A percentile compares a stretch with the other conserved stretches of the same genome.
phyloP scores from a whole-genome alignment of 495 filamentous ascomycete genomes.

The Xylaria nigripes region DNA sequence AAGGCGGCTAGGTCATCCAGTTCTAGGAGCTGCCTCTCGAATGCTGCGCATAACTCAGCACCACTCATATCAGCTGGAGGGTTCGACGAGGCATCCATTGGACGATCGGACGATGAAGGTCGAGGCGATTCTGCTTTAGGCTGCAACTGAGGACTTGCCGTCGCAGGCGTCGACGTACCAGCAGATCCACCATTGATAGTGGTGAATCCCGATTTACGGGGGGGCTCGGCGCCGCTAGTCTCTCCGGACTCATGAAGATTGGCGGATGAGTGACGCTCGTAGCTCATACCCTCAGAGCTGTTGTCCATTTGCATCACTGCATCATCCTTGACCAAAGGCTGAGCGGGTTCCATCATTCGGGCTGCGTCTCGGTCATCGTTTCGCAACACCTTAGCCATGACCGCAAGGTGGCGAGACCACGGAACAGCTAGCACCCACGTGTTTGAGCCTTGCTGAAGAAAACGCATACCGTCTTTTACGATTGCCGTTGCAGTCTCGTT shows the following conservation, averaged over 20 bases:
- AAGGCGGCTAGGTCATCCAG: conserved; percentile 45
- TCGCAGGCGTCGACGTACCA: conserved; percentile 33
- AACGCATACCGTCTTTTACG: conserved; percentile 40
- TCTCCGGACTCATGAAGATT: conserved; percentile 23
- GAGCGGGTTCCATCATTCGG: conserved; percentile 20
- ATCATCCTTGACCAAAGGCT: conserved; percentile 40
- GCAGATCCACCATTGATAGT: conserved; percentile 44
- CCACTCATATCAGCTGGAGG: conserved; percentile 39
- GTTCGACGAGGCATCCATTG: conserved; percentile 12
- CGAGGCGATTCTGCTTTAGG: conserved; percentile 35
- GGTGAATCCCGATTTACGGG: conserved; percentile 39
- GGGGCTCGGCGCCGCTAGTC: conserved; percentile 36
- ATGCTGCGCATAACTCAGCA: conserved; percentile 39
- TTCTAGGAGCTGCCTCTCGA: conserved; percentile 43
- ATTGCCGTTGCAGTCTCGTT: conserved; percentile 39
- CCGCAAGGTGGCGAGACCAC: conserved; percentile 42
- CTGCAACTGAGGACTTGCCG: conserved; percentile 30
- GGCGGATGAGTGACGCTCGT: conserved; percentile 28
- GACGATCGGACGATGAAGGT: conserved; percentile 22
- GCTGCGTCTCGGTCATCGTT: conserved; percentile 27
- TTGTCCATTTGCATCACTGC: conserved; percentile 34
- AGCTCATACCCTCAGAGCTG: conserved; percentile 40
- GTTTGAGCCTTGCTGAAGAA: conserved; percentile 40
- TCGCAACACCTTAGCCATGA: conserved; percentile 43
- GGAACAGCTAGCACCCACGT: conserved; percentile 44